These are phyloP conservation scores for Coriaria nepalensis DNA, from an alignment of 306 rosid genomes.

Conservation along the genomic window DNA sequence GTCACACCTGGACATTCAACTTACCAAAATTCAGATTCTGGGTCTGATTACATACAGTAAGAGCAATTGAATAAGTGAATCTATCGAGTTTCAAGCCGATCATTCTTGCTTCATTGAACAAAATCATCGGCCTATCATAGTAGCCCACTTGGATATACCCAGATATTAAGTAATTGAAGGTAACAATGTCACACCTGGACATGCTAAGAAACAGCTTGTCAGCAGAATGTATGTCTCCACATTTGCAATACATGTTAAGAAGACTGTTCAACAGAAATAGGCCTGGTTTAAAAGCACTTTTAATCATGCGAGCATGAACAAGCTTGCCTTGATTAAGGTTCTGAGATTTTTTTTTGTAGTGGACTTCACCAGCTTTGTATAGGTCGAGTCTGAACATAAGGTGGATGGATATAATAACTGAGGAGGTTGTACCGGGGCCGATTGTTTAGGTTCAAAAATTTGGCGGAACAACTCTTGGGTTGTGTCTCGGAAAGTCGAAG, in stretches of 20 bases:
- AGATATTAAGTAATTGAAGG: slow-evolving; percentile 25
- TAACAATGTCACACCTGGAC: slow-evolving; percentile 26
- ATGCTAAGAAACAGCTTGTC: slow-evolving; percentile 20
- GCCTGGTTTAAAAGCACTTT: slow-evolving; percentile 18
- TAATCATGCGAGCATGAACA: slow-evolving; percentile 28
- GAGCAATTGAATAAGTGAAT: slow-evolving; percentile 30
- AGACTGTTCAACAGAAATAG: slow-evolving; percentile 28
- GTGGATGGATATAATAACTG: slow-evolving; percentile 3
- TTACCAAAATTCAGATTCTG: slow-evolving; percentile 22
- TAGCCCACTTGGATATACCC: slow-evolving; percentile 18
- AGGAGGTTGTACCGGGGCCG: neutral
- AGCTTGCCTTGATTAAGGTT: slow-evolving; percentile 18
- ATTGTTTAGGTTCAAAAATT: neutral
- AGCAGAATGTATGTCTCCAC: slow-evolving; percentile 15
- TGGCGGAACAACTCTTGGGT: slow-evolving; percentile 6
- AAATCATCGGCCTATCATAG: slow-evolving; percentile 13
- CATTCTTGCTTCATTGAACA: slow-evolving; percentile 25
- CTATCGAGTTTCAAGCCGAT: slow-evolving; percentile 21
- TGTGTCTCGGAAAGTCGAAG: slow-evolving; percentile 3
- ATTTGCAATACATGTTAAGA: slow-evolving; percentile 21
- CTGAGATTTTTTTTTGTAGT: slow-evolving; percentile 21
- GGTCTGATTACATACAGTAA: slow-evolving; percentile 21
- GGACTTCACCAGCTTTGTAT: slow-evolving; percentile 19
- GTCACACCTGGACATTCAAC: no score
- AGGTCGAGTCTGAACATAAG: slow-evolving; percentile 16